Conservation (phyloP, 2,329 filamentous ascomycete species). For the Hypoxylon sp. region DNA sequence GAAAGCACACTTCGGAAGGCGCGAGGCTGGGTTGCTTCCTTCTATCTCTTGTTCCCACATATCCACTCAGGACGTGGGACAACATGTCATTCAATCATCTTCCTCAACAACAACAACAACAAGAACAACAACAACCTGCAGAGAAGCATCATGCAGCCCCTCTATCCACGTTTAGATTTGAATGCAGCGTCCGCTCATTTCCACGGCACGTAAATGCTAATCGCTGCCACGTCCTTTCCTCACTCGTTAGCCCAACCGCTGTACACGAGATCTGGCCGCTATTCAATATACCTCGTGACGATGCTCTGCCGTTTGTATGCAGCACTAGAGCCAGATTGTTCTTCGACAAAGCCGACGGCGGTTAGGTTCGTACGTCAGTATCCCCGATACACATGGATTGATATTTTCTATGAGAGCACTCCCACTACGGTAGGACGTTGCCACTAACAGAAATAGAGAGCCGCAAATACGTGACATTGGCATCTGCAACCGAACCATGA, state of each 20-base stretch:
- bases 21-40: conserved; percentile 14
- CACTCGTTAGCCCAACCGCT: conserved; percentile 21
- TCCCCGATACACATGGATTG: conserved; percentile 30
- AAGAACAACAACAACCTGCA: neutral
- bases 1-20: conserved; percentile 16
- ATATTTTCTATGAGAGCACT: conserved; percentile 14
- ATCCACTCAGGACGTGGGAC: conserved; percentile 26
- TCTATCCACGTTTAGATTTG: conserved; percentile 21
- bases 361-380: conserved; percentile 17
- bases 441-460: conserved; percentile 18
- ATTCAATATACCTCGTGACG: conserved; percentile 26
- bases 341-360: conserved; percentile 12
- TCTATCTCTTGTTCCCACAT: conserved; percentile 6
- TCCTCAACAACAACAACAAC: neutral
- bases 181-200: conserved; percentile 24
- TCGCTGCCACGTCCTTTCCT: conserved; percentile 27
- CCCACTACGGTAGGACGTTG: conserved; percentile 20
- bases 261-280: conserved; percentile 36
- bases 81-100: conserved; percentile 22
- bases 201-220: conserved; percentile 27
- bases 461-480: conserved; percentile 12
- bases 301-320: conserved; percentile 7
- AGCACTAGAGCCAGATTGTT: conserved; percentile 10
- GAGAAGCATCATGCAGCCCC: conserved; percentile 24
- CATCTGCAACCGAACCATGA: conserved; percentile 20